Percentiles rank a stretch among this genome's conserved stretches.
Conservation (phyloP, 2,329 filamentous ascomycete genomes). For the Sporothrix brasiliensis region DNA sequence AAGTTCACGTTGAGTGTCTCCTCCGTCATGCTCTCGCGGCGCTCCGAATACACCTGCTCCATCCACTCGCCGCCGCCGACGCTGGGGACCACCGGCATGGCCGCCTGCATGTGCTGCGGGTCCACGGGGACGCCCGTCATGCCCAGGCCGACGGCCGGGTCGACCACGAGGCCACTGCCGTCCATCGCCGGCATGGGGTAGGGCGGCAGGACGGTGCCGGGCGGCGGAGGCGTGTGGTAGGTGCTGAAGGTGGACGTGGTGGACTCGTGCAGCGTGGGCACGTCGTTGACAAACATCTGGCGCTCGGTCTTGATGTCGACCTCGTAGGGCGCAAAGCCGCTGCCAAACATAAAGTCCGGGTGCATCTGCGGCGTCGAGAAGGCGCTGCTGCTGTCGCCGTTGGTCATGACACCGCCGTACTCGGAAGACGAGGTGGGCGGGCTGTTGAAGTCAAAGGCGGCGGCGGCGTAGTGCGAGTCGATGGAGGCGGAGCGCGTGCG, state of each 20-base stretch:
- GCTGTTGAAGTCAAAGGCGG: constrained; percentile 73
- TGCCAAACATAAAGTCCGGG: constrained; percentile 58
- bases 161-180: constrained; percentile 21
- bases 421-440: constrained; percentile 57
- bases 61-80: constrained; percentile 63
- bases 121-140: constrained; percentile 17
- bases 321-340: constrained; percentile 76
- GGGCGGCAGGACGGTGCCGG: constrained; percentile 66
- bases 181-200: constrained; percentile 49
- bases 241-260: constrained; percentile 91
- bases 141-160: constrained; percentile 27
- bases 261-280: constrained; percentile 82
- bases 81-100: background rate
- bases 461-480: constrained; percentile 70
- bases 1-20: constrained; percentile 74
- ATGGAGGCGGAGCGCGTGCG: constrained; percentile 76
- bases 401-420: constrained; percentile 26
- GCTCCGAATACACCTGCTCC: constrained; percentile 69
- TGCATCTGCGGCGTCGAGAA: constrained; percentile 64
- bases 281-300: constrained; percentile 90
- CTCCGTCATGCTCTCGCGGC: constrained; percentile 67
- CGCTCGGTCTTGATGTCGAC: constrained; percentile 95
- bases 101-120: background rate
- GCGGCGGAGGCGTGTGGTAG: constrained; percentile 76
- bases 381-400: constrained; percentile 46